phyloP scores from a whole-genome alignment of 345 rosid genomes.

The Eutrema japonicum region DNA sequence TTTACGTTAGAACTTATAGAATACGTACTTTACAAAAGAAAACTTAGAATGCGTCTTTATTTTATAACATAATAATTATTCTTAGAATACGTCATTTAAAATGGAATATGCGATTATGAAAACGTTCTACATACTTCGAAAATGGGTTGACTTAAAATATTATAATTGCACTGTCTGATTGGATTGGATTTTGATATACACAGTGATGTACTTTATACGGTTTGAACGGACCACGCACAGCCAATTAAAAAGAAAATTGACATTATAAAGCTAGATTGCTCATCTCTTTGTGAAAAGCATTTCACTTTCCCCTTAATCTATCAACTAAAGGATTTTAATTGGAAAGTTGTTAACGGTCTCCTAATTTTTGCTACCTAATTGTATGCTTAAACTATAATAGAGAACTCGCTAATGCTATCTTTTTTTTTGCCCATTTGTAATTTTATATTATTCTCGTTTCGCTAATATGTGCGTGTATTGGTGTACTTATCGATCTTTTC shows the following conservation, averaged over 20 bases:
- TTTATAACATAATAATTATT: not conserved
- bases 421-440: conserved; percentile 20
- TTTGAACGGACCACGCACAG: conserved; percentile 22
- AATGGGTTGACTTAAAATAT: conserved; percentile 33
- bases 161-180: conserved; percentile 14
- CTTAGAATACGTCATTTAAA: conserved; percentile 16
- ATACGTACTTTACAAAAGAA: not conserved
- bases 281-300: conserved; percentile 40
- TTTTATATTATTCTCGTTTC: conserved; percentile 21
- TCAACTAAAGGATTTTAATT: conserved; percentile 13
- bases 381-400: conserved; percentile 4
- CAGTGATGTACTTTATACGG: conserved; percentile 6
- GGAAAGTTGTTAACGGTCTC: conserved; percentile 45
- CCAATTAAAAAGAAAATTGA: conserved; percentile 12
- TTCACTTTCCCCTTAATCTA: conserved; percentile 33
- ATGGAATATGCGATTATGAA: conserved; percentile 31
- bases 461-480: conserved; percentile 11
- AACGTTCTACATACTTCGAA: conserved; percentile 38
- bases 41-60: not conserved
- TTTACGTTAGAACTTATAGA: conserved; percentile 19
- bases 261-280: conserved; percentile 5
- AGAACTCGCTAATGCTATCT: conserved; percentile 28
- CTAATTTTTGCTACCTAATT: conserved; percentile 21
- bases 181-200: not conserved
- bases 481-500: not conserved